Evolutionary conservation across 192 early-diverging fungal genomes (phyloP), one percentile per base, ranked within the genome.

Genomic region (Entophlyctis luteolus): DNA sequence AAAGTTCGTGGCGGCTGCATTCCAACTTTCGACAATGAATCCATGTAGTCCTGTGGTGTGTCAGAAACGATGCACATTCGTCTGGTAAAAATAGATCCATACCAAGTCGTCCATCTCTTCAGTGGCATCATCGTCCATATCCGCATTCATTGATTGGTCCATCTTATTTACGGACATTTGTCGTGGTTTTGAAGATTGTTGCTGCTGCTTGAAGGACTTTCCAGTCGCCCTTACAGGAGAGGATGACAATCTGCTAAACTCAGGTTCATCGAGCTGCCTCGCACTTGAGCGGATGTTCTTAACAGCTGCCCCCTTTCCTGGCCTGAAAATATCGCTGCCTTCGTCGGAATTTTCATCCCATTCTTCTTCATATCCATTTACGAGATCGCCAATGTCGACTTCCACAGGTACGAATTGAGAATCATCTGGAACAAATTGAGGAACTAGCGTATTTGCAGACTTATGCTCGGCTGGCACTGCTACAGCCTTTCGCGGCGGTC

Each of bases 51-150:
- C 23, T 56, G 8, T n/a, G n/a, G n/a, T n/a, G n/a, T n/a, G n/a
- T n/a, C n/a, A n/a, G n/a, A n/a, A n/a, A n/a, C n/a, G n/a, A n/a
- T n/a, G n/a, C n/a, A n/a, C n/a, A n/a, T n/a, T n/a, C n/a, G n/a
- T n/a, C n/a, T n/a, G n/a, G n/a, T n/a, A n/a, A 59, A 45, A 37
- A 59, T 16, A 52, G 22, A 22, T 14, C 16, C 3, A 42, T 10
- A 45, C 58, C 14, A 63, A 31, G 49, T 63, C 42, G 27, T 49
- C 60, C 63, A 66, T 66, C 55, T 66, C 63, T 29, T 66, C 63
- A 39, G 63, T 66, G 4, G 50, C 50, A 37, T 48, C 63, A 33
- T 65, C 62, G 29, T 47, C 45, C 28, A 39, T 52, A 25, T 35
- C 33, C 35, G 37, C 63, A 38, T 31, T 16, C 4, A 49, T 39